A percentile compares a stretch with the other conserved stretches of the same genome.
Evolutionary conservation across 768 basidiomycete species (phyloP).

Genomic region (Tubosaeta sp.): DNA sequence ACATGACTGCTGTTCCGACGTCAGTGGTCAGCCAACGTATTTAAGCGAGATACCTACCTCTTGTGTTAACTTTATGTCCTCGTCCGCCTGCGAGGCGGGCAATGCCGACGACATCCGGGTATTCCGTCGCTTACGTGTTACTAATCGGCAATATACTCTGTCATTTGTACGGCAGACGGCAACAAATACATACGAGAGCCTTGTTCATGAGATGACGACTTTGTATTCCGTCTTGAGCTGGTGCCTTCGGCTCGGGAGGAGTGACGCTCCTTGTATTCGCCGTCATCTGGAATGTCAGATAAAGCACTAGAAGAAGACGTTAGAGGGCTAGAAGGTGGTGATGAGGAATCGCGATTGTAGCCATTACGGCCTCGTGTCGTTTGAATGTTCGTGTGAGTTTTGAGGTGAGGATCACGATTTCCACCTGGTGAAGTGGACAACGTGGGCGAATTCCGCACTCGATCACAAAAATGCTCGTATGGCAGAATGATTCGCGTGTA

Average conservation of each 20-base stretch:
- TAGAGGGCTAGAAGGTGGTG: slow-evolving; percentile 68
- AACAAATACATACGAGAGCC: slow-evolving; percentile 31
- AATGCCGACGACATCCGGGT: slow-evolving; percentile 24
- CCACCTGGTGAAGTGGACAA: slow-evolving; percentile 36
- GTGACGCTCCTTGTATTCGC: slow-evolving; percentile 54
- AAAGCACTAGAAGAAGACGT: slow-evolving; percentile 75
- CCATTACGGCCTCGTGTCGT: slow-evolving; percentile 36
- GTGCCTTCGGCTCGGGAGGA: slow-evolving; percentile 37
- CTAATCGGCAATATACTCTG: slow-evolving; percentile 20
- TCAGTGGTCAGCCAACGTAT: slow-evolving; percentile 15
- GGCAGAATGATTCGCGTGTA: slow-evolving; percentile 90
- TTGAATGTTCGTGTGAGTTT: slow-evolving; percentile 51
- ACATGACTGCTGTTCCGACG: slow-evolving; percentile 63
- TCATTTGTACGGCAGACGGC: slow-evolving; percentile 4
- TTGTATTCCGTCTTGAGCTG: slow-evolving; percentile 48
- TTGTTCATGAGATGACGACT: slow-evolving; percentile 51
- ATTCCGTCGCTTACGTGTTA: slow-evolving; percentile 32
- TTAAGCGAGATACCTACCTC: slow-evolving; percentile 44
- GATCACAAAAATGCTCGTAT: slow-evolving; percentile 87
- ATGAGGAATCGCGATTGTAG: slow-evolving; percentile 43
- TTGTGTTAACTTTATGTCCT: slow-evolving; percentile 42
- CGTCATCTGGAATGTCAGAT: slow-evolving; percentile 78
- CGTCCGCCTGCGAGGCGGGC: slow-evolving; percentile 23
- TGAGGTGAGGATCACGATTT: slow-evolving; percentile 47
- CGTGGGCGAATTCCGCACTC: slow-evolving; percentile 61